Evolutionary conservation across 139 green algal species (phyloP), one percentile per base, ranked within the genome.

Genomic region (Penium margaritaceum): DNA sequence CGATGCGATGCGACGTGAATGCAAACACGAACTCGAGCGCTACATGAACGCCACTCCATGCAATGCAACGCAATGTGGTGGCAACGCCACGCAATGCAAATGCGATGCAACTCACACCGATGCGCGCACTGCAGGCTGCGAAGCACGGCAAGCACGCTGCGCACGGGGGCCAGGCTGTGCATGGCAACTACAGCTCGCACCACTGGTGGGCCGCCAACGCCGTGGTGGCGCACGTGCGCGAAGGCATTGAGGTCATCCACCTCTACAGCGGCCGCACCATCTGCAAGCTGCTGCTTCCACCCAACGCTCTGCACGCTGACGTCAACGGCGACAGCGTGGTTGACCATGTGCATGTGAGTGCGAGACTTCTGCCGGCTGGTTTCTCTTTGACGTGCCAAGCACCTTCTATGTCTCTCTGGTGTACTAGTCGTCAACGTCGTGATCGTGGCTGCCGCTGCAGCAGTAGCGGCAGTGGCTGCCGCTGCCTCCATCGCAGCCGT

Each of bases 271-370:
- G 92, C 62, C 61, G 58, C 36, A 67, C 75, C 19, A 70, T 87
- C 60, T 87, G 82, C 69, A 87, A 74, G 83, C 87, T 97, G 57
- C 85, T 90, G 70, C 80, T 97, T 60, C 75, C 85, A 5, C 39
- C 76, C 6, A 51, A 77, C 24, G 84, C 84, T n/a, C 85, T 97
- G 61, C 94, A 98, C 35, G 87, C 80, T 0, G 94, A 98, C 81
- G 67, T 98, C 17, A 95, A 98, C 68, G 90, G 90, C 2, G 94
- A 98, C 73, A 92, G 94, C 1, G 87, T 97, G 6, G 81, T 96
- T 5, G 94, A 98, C 70, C 90, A 97, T 77, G 78, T 97, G 4
- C 76, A 85, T 51, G 83, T 81, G 9, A 60, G 51, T 6, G 51
- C n/a, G 14, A 24, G 47, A 32, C 5, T 21, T 21, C 9, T 55